phyloP scores from a whole-genome alignment of 2,329 filamentous ascomycete genomes.

The Aspergillus thermomutatus region DNA sequence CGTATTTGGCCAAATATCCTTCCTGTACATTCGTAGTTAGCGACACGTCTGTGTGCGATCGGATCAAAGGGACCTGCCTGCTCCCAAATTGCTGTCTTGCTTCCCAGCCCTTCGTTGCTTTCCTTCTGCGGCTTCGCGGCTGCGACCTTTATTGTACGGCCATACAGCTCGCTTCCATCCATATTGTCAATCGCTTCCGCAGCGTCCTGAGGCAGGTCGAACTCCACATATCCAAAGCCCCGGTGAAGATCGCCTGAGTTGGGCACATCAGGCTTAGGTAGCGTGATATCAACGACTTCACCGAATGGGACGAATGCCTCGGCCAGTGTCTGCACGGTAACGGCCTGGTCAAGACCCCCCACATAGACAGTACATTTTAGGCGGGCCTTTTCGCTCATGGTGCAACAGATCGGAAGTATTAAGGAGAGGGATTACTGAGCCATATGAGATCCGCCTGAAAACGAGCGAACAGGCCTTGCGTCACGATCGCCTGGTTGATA shows the following conservation, averaged over 20 bases:
- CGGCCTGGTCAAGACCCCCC: slow-evolving; percentile 76
- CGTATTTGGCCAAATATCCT: slow-evolving; percentile 86
- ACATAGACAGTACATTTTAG: slow-evolving; percentile 92
- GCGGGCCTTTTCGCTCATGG: slow-evolving; percentile 76
- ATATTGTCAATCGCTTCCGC: slow-evolving; percentile 98
- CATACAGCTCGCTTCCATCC: slow-evolving; percentile 95
- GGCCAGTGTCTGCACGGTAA: slow-evolving; percentile 71
- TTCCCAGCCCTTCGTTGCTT: slow-evolving; percentile 79
- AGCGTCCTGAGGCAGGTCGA: slow-evolving; percentile 79
- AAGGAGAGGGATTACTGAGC: neutral
- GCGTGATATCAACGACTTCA: slow-evolving; percentile 84
- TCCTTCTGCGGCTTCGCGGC: slow-evolving; percentile 90
- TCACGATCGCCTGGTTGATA: neutral
- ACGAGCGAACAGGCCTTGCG: neutral
- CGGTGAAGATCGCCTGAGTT: slow-evolving; percentile 76
- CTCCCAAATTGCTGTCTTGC: slow-evolving; percentile 94
- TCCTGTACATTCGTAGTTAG: slow-evolving; percentile 59
- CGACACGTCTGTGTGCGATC: neutral
- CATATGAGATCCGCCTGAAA: neutral
- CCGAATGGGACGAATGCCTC: slow-evolving; percentile 96
- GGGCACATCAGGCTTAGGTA: slow-evolving; percentile 82
- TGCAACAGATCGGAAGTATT: slow-evolving; percentile 19
- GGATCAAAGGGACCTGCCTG: slow-evolving; percentile 60
- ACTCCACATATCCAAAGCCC: slow-evolving; percentile 96
- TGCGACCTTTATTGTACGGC: slow-evolving; percentile 85